These are phyloP conservation scores for Gomphus bonarii DNA, from an alignment of 1,284 basidiomycete genomes.

Conservation along the genomic window DNA sequence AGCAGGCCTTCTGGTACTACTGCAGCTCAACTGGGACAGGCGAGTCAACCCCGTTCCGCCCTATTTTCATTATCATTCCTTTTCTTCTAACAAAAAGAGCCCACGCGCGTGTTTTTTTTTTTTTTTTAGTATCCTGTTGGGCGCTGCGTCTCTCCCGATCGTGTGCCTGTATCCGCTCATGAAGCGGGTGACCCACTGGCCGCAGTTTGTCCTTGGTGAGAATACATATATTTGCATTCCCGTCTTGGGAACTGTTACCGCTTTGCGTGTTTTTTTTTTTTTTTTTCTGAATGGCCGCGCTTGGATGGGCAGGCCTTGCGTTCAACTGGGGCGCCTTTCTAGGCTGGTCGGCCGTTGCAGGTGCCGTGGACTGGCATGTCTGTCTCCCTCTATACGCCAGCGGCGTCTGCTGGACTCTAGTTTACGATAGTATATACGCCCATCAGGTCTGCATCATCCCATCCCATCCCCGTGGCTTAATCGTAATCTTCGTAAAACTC, in stretches of 20 bases:
- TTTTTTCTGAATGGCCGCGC: neutral
- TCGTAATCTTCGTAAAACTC: no score
- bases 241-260: no score
- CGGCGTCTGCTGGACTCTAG: constrained; percentile 87
- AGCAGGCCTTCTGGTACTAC: constrained; percentile 79
- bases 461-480: no score
- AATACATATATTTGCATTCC: no score
- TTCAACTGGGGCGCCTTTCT: constrained; percentile 98
- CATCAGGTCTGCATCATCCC: constrained; percentile 74
- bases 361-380: constrained; percentile 72
- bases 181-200: constrained; percentile 97
- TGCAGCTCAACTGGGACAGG: constrained; percentile 95
- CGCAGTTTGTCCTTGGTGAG: constrained; percentile 85
- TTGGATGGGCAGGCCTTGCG: constrained; percentile 54
- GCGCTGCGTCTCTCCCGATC: constrained; percentile 81
- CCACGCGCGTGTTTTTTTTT: no score
- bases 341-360: constrained; percentile 92
- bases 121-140: constrained; percentile 68
- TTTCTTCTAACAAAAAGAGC: neutral
- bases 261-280: no score
- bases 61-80: no score
- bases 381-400: constrained; percentile 87
- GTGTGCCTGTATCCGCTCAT: constrained; percentile 92
- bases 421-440: constrained; percentile 97
- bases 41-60: constrained; percentile 26